These are phyloP conservation scores for Cercospora janseana DNA, from an alignment of 2,329 filamentous ascomycete genomes.

Conservation along the genomic window DNA sequence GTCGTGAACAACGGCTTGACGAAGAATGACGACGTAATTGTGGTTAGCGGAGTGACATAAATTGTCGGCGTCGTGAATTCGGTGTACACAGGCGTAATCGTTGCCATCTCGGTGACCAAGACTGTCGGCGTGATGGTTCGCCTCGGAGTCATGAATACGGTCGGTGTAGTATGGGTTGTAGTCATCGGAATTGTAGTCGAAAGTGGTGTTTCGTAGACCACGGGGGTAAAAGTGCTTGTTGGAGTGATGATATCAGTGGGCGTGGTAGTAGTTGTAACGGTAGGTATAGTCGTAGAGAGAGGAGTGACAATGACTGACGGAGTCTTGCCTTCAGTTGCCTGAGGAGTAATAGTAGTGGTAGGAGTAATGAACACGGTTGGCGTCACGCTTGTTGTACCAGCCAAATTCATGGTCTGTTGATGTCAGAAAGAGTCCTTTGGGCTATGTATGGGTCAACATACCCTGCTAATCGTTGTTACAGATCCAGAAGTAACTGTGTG, in stretches of 20 bases:
- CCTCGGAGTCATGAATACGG: background rate
- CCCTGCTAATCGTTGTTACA: background rate
- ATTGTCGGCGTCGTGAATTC: background rate
- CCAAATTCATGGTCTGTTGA: background rate
- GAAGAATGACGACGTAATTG: background rate
- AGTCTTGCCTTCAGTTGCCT: background rate
- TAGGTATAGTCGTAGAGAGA: background rate
- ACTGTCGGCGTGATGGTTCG: background rate
- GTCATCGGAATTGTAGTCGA: background rate
- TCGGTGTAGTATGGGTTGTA: background rate
- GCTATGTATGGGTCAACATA: background rate
- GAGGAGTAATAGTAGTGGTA: background rate
- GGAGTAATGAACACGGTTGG: background rate
- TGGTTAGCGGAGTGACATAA: background rate
- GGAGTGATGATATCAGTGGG: background rate
- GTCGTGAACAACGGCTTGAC: background rate
- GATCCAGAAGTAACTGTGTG: background rate
- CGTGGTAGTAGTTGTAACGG: background rate
- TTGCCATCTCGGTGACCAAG: background rate
- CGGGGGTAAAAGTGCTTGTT: background rate
- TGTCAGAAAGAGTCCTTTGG: background rate
- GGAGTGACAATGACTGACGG: background rate
- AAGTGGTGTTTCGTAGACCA: background rate
- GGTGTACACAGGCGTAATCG: background rate
- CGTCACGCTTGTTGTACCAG: background rate